phyloP scores from a whole-genome alignment of 495 filamentous ascomycete species.

The Penicillium argentinense region DNA sequence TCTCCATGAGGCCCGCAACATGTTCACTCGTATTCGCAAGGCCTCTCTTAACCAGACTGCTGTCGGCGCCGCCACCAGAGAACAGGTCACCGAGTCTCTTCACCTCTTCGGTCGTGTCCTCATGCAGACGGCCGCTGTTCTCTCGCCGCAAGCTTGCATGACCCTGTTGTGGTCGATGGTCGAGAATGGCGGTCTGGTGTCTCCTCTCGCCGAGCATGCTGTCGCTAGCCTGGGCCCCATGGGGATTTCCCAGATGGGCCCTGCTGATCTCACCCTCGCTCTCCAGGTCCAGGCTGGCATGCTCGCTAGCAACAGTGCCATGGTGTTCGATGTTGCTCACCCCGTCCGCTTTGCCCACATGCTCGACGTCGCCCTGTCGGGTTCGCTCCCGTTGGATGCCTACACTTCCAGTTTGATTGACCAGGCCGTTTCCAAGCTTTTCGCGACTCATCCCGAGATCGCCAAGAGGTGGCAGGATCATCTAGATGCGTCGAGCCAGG shows the following conservation, averaged over 20 bases:
- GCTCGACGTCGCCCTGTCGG: conserved; percentile 53
- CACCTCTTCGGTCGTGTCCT: conserved; percentile 69
- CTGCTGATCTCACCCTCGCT: conserved; percentile 58
- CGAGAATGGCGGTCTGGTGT: conserved; percentile 63
- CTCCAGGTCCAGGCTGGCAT: conserved; percentile 65
- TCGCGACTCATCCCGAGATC: conserved; percentile 55
- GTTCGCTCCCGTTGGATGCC: conserved; percentile 48
- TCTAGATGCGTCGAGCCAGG: conserved; percentile 41
- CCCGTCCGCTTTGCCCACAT: conserved; percentile 61
- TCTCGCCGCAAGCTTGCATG: conserved; percentile 55
- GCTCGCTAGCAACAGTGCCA: conserved; percentile 45
- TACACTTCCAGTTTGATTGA: conserved; percentile 55
- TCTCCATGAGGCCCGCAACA: conserved; percentile 70
- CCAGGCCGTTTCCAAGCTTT: conserved; percentile 54
- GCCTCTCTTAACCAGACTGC: conserved; percentile 34
- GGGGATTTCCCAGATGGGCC: conserved; percentile 54
- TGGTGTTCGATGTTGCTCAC: conserved; percentile 53
- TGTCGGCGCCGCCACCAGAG: conserved; percentile 45
- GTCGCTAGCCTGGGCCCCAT: conserved; percentile 60
- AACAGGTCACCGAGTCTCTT: conserved; percentile 84
- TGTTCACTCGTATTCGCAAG: conserved; percentile 78
- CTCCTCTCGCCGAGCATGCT: conserved; percentile 61
- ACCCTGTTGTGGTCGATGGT: conserved; percentile 72
- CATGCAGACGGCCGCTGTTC: conserved; percentile 44
- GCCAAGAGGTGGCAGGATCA: conserved; percentile 58